Base-by-base conservation (phyloP, 1,284 basidiomycete genomes). In the Inonotus hispidus region DNA sequence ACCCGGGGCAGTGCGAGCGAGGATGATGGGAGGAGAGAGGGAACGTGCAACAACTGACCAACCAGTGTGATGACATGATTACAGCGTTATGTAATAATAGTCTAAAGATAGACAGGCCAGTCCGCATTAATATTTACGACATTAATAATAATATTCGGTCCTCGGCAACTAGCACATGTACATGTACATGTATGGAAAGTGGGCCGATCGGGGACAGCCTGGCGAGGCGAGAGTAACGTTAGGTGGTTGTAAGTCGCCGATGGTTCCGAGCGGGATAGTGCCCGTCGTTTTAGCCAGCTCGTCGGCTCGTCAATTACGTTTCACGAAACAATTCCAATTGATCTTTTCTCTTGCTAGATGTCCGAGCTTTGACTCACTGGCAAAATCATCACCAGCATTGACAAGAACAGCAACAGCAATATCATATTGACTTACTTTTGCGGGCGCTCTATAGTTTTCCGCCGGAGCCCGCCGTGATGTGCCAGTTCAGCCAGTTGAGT, bases 241-340 rank as follows among this genome's bases (percentile, higher is more conserved):
- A 11, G 38, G 2, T n/a, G 38, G n/a, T 2, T 2, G n/a, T 11
- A 39, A 39, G 38, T 2, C 38, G 38, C 3, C 38, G 38, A 39
- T 39, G 11, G 38, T n/a, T 39, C 38, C 3, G 38, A 39, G 38
- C 1, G 4, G 2, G n/a, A n/a, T 0, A 16, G 71, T 45, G 19
- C 74, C 71, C 10, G 76, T 76, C 45, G 79, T 78, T 66, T 77
- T 66, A 65, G 83, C 84, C 41, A 97, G 77, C 75, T 80, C 92
- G 3, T 94, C 85, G 35, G 95, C 95, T 60, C 87, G 83, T 6
- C 89, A 45, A 88, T 77, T 2, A 83, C 95, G 23, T 87, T 88
- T 76, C 93, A 97, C 82, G 92, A 67, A n/a, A 46, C 70, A 19
- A 25, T 39, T 11, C 25, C 32, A 14, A 21, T 43, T 53, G 19